Base-by-base conservation (phyloP, 2,329 filamentous ascomycete genomes). In the Beauveria medogensis region DNA sequence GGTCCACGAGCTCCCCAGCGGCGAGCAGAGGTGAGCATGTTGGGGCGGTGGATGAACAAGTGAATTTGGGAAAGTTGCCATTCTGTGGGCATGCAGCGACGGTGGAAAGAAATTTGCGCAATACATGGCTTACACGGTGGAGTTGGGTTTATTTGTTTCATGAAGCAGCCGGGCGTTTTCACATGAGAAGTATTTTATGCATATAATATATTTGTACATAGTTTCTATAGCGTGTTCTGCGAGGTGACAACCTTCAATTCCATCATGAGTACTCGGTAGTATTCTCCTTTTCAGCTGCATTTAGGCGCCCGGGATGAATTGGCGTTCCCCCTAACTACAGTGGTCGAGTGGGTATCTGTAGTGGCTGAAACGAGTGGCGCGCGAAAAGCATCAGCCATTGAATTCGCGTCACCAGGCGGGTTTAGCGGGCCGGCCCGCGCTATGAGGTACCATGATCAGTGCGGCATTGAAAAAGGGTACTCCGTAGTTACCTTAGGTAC, bases 151-250 rank as follows among this genome's bases (percentile, higher is more conserved):
- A 5, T 43, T 50, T 12, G 12, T 12, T n/a, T 48, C 16, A 28
- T 41, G 9, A 28, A 20, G 18, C 26, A 41, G 55, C 46, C 14
- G 16, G 54, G 55, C 55, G 34, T 58, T 58, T 5, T 41, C 44
- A 20, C 18, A 20, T 58, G 9, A 58, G 16, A 34, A 43, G 30
- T 46, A n/a, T 20, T 58, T 51, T 3, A 50, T 40, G 34, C 55
- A 51, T 51, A 58, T 58, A 50, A 43, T 51, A 12, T 51, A 57
- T n/a, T 26, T 58, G 55, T 58, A 58, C 8, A 58, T 58, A 50
- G 20, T 40, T 43, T 51, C 20, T 8, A n/a, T 22, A 51, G 55
- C 55, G 55, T 9, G 8, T 41, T 37, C 14, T 40, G 41, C 18
- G 43, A 50, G 44, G 44, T 28, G 10, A 41, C 46, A 34, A 37